Base-by-base conservation (phyloP, 352 stramenopile genomes). In the Phytophthora boehmeriae region DNA sequence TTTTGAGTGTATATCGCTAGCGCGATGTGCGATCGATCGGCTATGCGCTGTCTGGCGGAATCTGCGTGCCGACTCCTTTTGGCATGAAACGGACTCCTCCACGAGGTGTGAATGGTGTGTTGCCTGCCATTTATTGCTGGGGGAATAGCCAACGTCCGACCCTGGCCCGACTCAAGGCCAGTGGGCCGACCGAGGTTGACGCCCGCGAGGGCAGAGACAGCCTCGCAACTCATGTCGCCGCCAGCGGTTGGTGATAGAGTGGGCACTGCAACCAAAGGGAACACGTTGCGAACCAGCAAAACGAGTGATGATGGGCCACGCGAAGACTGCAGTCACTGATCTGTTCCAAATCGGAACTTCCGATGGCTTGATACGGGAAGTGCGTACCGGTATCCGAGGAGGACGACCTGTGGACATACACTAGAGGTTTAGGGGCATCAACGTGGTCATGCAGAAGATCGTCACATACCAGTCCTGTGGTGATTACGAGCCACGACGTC, bases 291-390 rank as follows among this genome's bases (percentile, higher is more conserved):
- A 39, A 39, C 34, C 34, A 39, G 34, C 34, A 39, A 39, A 30
- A 39, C 34, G 34, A 17, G 34, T 39, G 10, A n/a, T 39, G 34
- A 30, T 30, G 25, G 25, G 34, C 9, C 34, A n/a, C 34, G 4
- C 10, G 3, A 13, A 16, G 38, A 6, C 38, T 16, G 38, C 22
- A 2, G 38, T 22, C 8, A 17, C 14, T 48, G 17, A n/a, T n/a
- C n/a, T n/a, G n/a, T n/a, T n/a, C n/a, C n/a, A n/a, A n/a, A n/a
- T n/a, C n/a, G n/a, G 42, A 48, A 22, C 34, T 44, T 22, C 16
- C 32, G 50, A 66, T 66, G 50, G 59, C 43, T 61, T 61, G 42
- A 60, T 60, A 28, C 49, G 27, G 41, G 43, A 46, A 42, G 54
- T 30, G 44, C 19, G n/a, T n/a, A 35, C 41, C 14, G 25, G 39